Evolutionary conservation across 2,329 filamentous ascomycete species (phyloP), one percentile per base, ranked within the genome.

Genomic region (Blumeria hordei): DNA sequence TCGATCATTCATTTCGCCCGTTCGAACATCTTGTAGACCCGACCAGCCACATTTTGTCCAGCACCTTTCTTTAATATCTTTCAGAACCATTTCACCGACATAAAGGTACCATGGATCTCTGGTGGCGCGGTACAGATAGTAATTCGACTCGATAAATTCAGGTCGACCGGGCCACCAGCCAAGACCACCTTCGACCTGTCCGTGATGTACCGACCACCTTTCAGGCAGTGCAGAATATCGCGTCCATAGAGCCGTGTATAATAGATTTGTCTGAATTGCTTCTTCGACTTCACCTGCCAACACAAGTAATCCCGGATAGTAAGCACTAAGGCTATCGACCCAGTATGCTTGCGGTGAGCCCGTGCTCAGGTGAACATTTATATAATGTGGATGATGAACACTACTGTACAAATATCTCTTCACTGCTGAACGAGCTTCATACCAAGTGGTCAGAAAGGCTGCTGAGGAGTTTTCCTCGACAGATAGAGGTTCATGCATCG

Each of bases 111-210:
- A 98, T 0, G 88, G 88, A 66, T 98, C 92, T 62, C 82, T 78
- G 0, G 92, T 96, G 1, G 90, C 88, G 53, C 85, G 82, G 66
- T 93, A 96, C n/a, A 98, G 72, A 64, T 96, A 86, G 69, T 94
- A 98, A 0, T 85, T 94, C 0, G 88, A 95, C 68, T 98, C 92
- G 61, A 95, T 88, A 64, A 96, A 96, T 67, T 98, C 92, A 5
- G 92, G 92, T 28, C 92, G 79, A 21, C 93, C 86, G 10, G 87
- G 87, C 85, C 93, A 98, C 87, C 92, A 96, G 10, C 83, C 80
- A 32, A 96, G 77, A 9, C 87, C 86, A 16, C 82, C 80, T 64
- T 96, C 92, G 50, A 96, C 82, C 55, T 82, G 80, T 33, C 83
- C 84, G 28, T 88, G 85, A 53, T 80, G 78, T 53, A 92, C 80